Percentiles rank a stretch among this genome's conserved stretches.
Evolutionary conservation across 2,329 filamentous ascomycete genomes (phyloP).

Genomic region (Beauveria sp.): DNA sequence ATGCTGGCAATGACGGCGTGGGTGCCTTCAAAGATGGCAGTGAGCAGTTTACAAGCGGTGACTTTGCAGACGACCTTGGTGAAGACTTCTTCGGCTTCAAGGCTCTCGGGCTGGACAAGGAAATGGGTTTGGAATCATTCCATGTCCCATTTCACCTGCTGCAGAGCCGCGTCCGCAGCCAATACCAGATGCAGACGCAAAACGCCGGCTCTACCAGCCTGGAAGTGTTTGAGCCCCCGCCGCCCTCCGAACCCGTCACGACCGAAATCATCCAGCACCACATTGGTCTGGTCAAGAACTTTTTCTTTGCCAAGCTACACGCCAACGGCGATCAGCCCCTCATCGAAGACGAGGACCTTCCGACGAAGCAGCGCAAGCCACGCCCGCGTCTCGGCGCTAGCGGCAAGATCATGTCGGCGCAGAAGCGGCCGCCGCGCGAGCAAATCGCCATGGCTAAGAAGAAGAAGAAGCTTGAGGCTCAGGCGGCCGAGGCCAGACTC

Average conservation of each 20-base stretch:
- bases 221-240: constrained; percentile 59
- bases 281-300: constrained; percentile 82
- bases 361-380: constrained; percentile 78
- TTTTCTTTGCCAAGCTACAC: constrained; percentile 83
- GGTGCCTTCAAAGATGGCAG: constrained; percentile 93
- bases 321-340: constrained; percentile 74
- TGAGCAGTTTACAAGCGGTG: constrained; percentile 92
- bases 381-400: constrained; percentile 60
- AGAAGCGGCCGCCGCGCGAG: constrained; percentile 75
- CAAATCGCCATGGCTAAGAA: constrained; percentile 80
- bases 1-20: constrained; percentile 74
- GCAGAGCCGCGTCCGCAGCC: constrained; percentile 80
- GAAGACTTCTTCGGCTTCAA: constrained; percentile 99
- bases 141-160: constrained; percentile 91
- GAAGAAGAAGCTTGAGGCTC: constrained; percentile 70
- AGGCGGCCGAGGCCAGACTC: constrained; percentile 37
- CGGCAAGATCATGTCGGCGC: constrained; percentile 78
- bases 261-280: constrained; percentile 69
- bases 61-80: constrained; percentile 95
- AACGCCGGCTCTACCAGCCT: constrained; percentile 51
- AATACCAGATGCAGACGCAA: constrained; percentile 68
- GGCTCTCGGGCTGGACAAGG: constrained; percentile 83
- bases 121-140: constrained; percentile 80
- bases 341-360: constrained; percentile 89
- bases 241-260: constrained; percentile 69